Conservation (phyloP, 371 early-diverging fungal genomes). For the Nematocida ausubeli region DNA sequence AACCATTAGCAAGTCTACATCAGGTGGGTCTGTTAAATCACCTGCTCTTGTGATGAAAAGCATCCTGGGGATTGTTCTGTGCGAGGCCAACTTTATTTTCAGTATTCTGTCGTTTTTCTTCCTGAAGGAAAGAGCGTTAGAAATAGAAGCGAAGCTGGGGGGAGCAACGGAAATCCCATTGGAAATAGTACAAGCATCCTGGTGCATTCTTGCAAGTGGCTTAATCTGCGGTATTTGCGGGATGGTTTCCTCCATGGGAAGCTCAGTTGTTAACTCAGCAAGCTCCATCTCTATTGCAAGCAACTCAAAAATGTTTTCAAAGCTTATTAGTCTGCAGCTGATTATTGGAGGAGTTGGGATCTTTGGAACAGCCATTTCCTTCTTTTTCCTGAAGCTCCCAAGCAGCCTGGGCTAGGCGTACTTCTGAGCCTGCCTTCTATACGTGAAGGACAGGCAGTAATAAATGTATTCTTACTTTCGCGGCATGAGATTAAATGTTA, state of each 20-base stretch:
- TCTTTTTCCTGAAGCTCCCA: constrained; percentile 20
- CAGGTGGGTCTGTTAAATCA: constrained; percentile 62
- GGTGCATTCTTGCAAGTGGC: constrained; percentile 56
- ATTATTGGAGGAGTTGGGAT: constrained; percentile 67
- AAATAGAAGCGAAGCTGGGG: not conserved
- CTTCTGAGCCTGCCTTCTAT: too few relatives aligned
- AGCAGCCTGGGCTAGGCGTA: too few relatives aligned
- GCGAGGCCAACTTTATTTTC: constrained; percentile 67
- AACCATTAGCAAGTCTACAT: constrained; percentile 62
- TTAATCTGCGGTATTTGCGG: constrained; percentile 62
- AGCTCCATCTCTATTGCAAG: constrained; percentile 66
- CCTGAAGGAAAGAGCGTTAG: constrained; percentile 44
- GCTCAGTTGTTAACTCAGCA: constrained; percentile 65
- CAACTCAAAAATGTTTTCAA: constrained; percentile 65
- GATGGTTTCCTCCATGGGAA: constrained; percentile 63
- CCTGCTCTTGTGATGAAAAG: constrained; percentile 66
- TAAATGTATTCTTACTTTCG: not conserved
- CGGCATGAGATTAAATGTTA: constrained; percentile 19
- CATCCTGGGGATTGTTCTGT: constrained; percentile 67
- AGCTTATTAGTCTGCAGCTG: constrained; percentile 66
- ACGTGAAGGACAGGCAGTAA: too few relatives aligned
- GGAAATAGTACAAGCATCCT: not conserved
- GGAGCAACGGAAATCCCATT: not conserved
- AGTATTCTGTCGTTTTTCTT: constrained; percentile 61
- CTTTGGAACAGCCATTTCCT: constrained; percentile 62